Evolutionary conservation across 164 flowering plant species (phyloP).

Genomic region (Protea cynaroides): DNA sequence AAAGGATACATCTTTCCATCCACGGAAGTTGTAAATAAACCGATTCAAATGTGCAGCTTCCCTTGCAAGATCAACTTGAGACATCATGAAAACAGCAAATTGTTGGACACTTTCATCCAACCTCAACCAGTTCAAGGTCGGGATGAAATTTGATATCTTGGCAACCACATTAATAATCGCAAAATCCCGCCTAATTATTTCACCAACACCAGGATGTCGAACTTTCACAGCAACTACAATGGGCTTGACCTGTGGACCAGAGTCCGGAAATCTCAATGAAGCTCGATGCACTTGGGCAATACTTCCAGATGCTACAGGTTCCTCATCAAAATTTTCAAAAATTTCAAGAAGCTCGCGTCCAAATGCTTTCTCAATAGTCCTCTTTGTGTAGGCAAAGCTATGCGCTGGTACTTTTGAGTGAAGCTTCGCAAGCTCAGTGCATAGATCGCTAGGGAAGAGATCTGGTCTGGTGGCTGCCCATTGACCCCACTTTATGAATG

Average conservation of each 20-base stretch:
- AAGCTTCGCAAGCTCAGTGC: constrained; percentile 66
- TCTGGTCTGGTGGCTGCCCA: constrained; percentile 95
- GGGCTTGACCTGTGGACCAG: constrained; percentile 53
- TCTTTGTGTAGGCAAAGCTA: constrained; percentile 67
- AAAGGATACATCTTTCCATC: constrained; percentile 84
- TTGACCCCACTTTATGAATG: constrained; percentile 92
- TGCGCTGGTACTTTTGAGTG: constrained; percentile 79
- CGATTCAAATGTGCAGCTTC: constrained; percentile 91
- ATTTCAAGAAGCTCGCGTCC: constrained; percentile 78
- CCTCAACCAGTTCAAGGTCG: constrained; percentile 74
- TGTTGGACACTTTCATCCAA: constrained; percentile 88
- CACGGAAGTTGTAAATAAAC: constrained; percentile 75
- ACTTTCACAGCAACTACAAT: constrained; percentile 80
- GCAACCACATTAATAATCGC: constrained; percentile 60
- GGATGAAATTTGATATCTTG: constrained; percentile 51
- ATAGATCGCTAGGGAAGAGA: constrained; percentile 72
- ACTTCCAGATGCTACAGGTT: constrained; percentile 82
- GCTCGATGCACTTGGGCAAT: constrained; percentile 90
- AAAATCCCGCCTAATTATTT: constrained; percentile 80
- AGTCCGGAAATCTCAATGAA: constrained; percentile 49
- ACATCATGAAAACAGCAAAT: constrained; percentile 91
- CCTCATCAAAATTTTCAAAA: constrained; percentile 74
- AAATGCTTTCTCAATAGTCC: constrained; percentile 70
- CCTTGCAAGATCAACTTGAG: constrained; percentile 92
- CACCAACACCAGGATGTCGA: constrained; percentile 88